Evolutionary conservation across 106 monocot genomes (phyloP), one percentile per base, ranked within the genome.

Genomic region (Apostasia shenzhenica): DNA sequence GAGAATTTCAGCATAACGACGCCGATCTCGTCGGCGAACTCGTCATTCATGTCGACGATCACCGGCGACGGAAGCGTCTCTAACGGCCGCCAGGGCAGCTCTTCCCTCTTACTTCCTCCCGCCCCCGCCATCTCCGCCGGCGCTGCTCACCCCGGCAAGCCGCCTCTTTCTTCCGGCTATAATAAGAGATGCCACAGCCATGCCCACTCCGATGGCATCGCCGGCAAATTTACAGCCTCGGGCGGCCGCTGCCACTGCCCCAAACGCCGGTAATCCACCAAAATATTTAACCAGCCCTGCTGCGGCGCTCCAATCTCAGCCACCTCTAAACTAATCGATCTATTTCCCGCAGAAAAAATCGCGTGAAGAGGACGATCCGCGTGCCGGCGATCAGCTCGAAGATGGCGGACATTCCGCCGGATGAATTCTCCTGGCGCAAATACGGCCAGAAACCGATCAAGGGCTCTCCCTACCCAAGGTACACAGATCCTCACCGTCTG

Each of bases 11-110:
- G 79, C 67, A 71, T 82, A 53, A 77, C 86, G 8, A 66, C 82
- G 6, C 45, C 76, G 5, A 59, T 81, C 47, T 79, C 90, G 51
- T 82, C 89, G 1, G 77, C 85, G 14, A 88, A 76, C 77, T 91
- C 94, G 26, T 85, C 94, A 45, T 90, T 90, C 79, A 42, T 94
- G 49, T 90, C 90, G 45, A 85, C 91, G 14, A 84, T 95, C 67
- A 92, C 95, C 53, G 91, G 85, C 38, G 95, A 95, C 73, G 79
- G 83, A 3, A 95, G 95, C 75, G 78, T 95, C n/a, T 91, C 91
- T 39, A 95, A 95, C 72, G 91, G 91, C 1, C 86, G 79, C 65
- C 58, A 61, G 55, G 83, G 66, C 4, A 57, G 58, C 14, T 55
- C 78, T 14, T 62, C 79, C 12, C n/a, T 82, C 48, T 59, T 76